Evolutionary conservation across 2,329 filamentous ascomycete genomes (phyloP), one percentile per base, ranked within the genome.

Genomic region (Cadophora malorum): DNA sequence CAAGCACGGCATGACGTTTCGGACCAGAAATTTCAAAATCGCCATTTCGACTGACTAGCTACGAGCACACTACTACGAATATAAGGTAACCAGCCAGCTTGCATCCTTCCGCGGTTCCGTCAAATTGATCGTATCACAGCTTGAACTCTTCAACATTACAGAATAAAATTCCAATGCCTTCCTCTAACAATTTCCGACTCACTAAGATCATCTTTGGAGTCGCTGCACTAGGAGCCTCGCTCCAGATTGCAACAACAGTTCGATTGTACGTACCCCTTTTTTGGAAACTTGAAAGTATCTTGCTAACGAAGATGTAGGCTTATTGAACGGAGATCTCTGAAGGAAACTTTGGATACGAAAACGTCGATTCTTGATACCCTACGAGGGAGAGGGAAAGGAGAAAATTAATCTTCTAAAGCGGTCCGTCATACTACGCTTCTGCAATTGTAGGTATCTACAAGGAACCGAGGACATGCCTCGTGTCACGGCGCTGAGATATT

Each of bases 61-160:
- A 59, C 55, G 55, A 59, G 55, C 55, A 59, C 55, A 59, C 55
- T 59, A 59, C 55, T 59, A 59, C n/a, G n/a, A n/a, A n/a, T n/a
- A n/a, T 56, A 56, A 56, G 25, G 52, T 56, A 33, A 56, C 52
- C 53, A 59, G 55, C 55, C n/a, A n/a, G n/a, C n/a, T 59, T 59
- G 55, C 33, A 59, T 9, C 23, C 55, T 59, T 6, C n/a, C n/a
- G n/a, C n/a, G n/a, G n/a, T n/a, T 41, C 33, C 55, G 38, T 59
- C 55, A 5, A 33, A 59, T 59, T 59, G 55, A 59, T 59, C 55
- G 55, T 59, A 59, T 59, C 55, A 59, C 55, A 59, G 33, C 55
- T 59, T n/a, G 55, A 59, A 59, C 55, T 59, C 55, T 59, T 59
- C 55, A 59, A 59, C 55, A 59, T 59, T 59, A 59, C 55, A 59